phyloP scores from a whole-genome alignment of 805 yeast species.

The Grigorovia transvaalensis region DNA sequence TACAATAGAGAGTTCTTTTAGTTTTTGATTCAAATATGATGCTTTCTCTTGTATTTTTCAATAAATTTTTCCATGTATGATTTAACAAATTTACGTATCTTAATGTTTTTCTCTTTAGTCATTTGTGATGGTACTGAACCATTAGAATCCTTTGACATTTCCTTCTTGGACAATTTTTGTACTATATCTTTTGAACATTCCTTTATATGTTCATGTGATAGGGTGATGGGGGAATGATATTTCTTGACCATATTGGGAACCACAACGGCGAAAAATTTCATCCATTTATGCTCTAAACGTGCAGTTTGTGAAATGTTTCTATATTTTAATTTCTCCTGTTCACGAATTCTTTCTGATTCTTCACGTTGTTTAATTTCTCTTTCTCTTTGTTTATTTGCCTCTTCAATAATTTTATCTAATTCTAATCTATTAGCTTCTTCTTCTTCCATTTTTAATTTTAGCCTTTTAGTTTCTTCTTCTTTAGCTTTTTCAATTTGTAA shows the following conservation, averaged over 20 bases:
- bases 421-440: slow-evolving; percentile 20
- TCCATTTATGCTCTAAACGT: slow-evolving; percentile 29
- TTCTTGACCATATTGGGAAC: slow-evolving; percentile 73
- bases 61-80: slow-evolving; percentile 59
- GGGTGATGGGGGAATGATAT: slow-evolving; percentile 39
- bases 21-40: slow-evolving; percentile 15
- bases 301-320: slow-evolving; percentile 10
- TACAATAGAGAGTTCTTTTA: background rate
- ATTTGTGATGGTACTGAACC: slow-evolving; percentile 44
- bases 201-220: slow-evolving; percentile 67
- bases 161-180: slow-evolving; percentile 57
- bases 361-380: slow-evolving; percentile 12
- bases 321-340: slow-evolving; percentile 14
- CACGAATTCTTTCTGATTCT: slow-evolving; percentile 15
- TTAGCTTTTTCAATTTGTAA: slow-evolving; percentile 15
- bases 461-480: slow-evolving; percentile 15
- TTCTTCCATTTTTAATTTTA: slow-evolving; percentile 16
- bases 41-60: slow-evolving; percentile 34
- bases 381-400: slow-evolving; percentile 21
- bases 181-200: slow-evolving; percentile 73
- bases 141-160: slow-evolving; percentile 31
- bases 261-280: slow-evolving; percentile 47
- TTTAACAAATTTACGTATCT: slow-evolving; percentile 54
- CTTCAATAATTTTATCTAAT: slow-evolving; percentile 10
- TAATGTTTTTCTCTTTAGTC: slow-evolving; percentile 53